Conservation (phyloP, 139 green algal genomes). For the Haematococcus lacustris region DNA sequence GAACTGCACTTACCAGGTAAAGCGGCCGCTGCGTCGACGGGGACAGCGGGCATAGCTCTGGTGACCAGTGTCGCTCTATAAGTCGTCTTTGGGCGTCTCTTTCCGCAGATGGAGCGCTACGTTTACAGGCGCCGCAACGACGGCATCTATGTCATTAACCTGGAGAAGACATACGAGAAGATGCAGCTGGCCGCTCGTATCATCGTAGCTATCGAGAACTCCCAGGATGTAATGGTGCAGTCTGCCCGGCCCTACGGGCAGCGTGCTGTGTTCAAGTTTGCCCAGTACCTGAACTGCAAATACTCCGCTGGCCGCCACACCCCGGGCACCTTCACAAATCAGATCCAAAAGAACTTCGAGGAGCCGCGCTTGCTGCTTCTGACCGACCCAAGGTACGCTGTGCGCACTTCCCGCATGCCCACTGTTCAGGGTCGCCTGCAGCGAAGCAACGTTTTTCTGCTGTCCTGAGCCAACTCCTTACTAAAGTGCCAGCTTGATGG, state of each 20-base stretch:
- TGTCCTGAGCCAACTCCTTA: too few relatives aligned
- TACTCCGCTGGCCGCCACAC: conserved; percentile 88
- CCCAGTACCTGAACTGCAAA: conserved; percentile 92
- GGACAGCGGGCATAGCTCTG: background rate
- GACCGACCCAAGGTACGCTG: conserved; percentile 76
- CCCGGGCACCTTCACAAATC: conserved; percentile 99
- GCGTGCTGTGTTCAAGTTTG: conserved; percentile 98
- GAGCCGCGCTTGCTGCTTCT: conserved; percentile 96
- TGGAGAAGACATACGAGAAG: conserved; percentile 99
- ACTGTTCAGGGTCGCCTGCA: background rate
- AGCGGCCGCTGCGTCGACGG: background rate
- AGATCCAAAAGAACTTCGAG: conserved; percentile 95
- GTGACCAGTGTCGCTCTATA: too few relatives aligned
- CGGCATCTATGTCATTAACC: conserved; percentile 98
- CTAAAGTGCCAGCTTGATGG: background rate
- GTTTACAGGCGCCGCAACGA: conserved; percentile 75
- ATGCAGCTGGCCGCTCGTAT: conserved; percentile 94
- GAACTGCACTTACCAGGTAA: conserved; percentile 50
- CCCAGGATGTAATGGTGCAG: conserved; percentile 54
- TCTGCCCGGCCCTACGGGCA: conserved; percentile 90
- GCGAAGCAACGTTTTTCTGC: background rate
- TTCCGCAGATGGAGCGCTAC: conserved; percentile 93
- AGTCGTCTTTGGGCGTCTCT: too few relatives aligned
- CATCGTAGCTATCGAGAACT: conserved; percentile 99
- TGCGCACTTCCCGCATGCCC: background rate